These are phyloP conservation scores for Amorphotheca resinae DNA, from an alignment of 495 filamentous ascomycete genomes.

Conservation along the genomic window DNA sequence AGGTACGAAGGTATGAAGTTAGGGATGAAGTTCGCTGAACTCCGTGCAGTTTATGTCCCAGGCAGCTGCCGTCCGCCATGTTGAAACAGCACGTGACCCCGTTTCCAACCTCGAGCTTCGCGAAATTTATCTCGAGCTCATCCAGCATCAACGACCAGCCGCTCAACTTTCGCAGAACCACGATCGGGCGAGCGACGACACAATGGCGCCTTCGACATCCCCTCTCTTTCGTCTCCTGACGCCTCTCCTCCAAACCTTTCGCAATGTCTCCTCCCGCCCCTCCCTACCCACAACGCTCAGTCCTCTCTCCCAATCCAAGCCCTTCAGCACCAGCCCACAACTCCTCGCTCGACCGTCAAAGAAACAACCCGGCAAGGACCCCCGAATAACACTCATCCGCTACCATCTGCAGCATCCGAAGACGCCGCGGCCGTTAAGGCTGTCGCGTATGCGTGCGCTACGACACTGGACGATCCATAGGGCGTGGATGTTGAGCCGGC, in stretches of 20 bases:
- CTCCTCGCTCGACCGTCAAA: conserved; percentile 1
- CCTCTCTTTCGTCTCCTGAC: conserved; percentile 7
- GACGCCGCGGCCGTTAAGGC: conserved; percentile 49
- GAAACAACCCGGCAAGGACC: conserved; percentile 11
- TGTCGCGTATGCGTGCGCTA: conserved; percentile 76
- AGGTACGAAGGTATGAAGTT: no score
- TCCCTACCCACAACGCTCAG: not conserved
- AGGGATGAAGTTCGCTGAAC: no score
- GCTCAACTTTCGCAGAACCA: no score
- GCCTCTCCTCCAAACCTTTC: conserved; percentile 15
- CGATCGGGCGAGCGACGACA: not conserved
- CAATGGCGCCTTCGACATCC: conserved; percentile 9
- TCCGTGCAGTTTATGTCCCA: no score
- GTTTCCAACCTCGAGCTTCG: not conserved
- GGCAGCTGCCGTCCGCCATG: no score
- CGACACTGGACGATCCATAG: conserved; percentile 99
- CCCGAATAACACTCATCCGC: conserved; percentile 15
- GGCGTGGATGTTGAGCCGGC: conserved; percentile 68
- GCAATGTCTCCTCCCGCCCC: conserved; percentile 3
- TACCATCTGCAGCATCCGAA: conserved; percentile 20
- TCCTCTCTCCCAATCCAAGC: not conserved
- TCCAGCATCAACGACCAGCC: not conserved
- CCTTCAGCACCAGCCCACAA: conserved; percentile 5
- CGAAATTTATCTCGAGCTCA: conserved; percentile 8
- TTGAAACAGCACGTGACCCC: not conserved